phyloP scores from a whole-genome alignment of 2,329 filamentous ascomycete species.

The Phyllosticta citribraziliensis region DNA sequence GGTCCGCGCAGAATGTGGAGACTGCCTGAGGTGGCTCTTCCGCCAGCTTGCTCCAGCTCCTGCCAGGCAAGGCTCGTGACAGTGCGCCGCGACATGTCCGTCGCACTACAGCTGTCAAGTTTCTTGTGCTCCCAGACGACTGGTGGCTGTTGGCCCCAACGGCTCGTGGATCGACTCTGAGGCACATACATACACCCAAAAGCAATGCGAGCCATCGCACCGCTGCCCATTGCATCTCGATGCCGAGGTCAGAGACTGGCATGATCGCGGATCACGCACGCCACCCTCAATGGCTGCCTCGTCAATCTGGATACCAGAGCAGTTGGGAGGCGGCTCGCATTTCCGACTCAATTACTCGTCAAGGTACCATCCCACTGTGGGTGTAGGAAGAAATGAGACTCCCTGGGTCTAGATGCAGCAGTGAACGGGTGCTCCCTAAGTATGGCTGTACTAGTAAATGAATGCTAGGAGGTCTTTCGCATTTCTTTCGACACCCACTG shows the following conservation, averaged over 20 bases:
- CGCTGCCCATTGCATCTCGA: background rate
- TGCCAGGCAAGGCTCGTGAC: conserved; percentile 8
- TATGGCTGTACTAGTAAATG: no score
- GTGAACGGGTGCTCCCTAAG: no score
- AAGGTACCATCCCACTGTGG: background rate
- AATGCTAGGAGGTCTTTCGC: no score
- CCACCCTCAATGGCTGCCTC: background rate
- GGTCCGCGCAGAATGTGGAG: conserved; percentile 9
- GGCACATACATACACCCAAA: no score
- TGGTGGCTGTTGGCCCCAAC: background rate
- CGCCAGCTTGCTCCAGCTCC: background rate
- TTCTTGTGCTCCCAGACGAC: background rate
- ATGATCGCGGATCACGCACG: background rate
- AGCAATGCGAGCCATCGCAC: background rate
- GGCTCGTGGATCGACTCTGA: background rate
- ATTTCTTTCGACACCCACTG: background rate
- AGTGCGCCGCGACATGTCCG: background rate
- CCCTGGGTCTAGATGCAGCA: no score
- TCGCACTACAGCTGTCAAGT: conserved; percentile 8
- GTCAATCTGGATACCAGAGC: background rate
- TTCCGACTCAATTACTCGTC: background rate
- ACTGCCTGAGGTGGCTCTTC: background rate
- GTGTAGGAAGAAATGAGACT: no score
- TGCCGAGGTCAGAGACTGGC: background rate
- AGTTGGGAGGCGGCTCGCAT: background rate